phyloP scores from a whole-genome alignment of 495 filamentous ascomycete species.

The Neurospora cerealis region DNA sequence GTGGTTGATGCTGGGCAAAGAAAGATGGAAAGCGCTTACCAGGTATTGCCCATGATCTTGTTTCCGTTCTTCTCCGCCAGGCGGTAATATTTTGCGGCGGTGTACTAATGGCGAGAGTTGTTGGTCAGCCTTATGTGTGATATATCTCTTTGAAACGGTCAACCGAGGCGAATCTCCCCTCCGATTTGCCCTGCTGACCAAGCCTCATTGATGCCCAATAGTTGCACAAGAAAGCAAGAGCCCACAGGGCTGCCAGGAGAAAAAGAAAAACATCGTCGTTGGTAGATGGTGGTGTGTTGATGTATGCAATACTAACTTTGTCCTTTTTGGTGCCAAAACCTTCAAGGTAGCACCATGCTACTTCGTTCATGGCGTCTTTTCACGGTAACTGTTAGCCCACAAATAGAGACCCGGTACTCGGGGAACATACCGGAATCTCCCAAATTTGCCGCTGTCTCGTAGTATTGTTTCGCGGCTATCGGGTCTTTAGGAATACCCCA shows the following conservation, averaged over 20 bases:
- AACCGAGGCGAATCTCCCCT: constrained; percentile 8
- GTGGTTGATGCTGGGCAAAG: not conserved
- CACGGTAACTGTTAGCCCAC: not conserved
- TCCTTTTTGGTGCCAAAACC: constrained; percentile 94
- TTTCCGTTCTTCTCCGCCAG: constrained; percentile 80
- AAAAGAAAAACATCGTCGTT: not conserved
- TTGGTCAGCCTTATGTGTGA: constrained; percentile 31
- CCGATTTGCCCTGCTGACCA: constrained; percentile 9
- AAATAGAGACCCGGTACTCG: not conserved
- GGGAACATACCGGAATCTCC: constrained; percentile 60
- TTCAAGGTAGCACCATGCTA: constrained; percentile 90
- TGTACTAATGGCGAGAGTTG: constrained; percentile 46
- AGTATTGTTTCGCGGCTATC: constrained; percentile 83
- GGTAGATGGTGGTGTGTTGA: not conserved
- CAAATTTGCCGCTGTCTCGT: constrained; percentile 92
- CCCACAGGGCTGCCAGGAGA: not conserved
- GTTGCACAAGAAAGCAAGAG: not conserved
- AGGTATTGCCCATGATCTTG: constrained; percentile 89
- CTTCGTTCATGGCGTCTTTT: constrained; percentile 91
- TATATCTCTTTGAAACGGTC: constrained; percentile 6
- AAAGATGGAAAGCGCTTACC: constrained; percentile 49
- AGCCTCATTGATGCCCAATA: constrained; percentile 34
- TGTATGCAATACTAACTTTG: constrained; percentile 58
- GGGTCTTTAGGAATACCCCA: constrained; percentile 90
- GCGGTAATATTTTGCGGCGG: constrained; percentile 86